A percentile compares a stretch with the other conserved stretches of the same genome.
Conservation (phyloP, 371 early-diverging fungal genomes). For the Parasitella parasitica region DNA sequence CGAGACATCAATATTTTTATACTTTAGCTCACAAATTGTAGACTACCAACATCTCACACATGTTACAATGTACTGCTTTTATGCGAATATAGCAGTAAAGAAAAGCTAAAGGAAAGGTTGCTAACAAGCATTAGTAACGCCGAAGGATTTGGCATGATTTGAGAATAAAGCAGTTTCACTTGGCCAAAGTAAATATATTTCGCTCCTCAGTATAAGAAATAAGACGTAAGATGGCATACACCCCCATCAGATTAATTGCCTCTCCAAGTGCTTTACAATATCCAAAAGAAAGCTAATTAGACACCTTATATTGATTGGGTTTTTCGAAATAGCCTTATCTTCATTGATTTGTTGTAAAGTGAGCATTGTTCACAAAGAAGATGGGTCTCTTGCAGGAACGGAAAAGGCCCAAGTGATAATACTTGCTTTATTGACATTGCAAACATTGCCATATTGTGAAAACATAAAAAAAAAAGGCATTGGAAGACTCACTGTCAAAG, state of each 20-base stretch:
- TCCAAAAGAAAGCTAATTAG: not conserved
- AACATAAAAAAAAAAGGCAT: not conserved
- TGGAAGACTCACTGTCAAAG: not conserved
- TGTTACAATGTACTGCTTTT: slow-evolving; percentile 93
- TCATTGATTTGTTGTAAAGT: not conserved
- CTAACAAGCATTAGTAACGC: slow-evolving; percentile 82
- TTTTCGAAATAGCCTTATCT: slow-evolving; percentile 11
- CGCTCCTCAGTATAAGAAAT: too few species aligned
- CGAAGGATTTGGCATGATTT: slow-evolving; percentile 83
- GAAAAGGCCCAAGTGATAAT: too few species aligned
- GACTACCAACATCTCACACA: slow-evolving; percentile 77
- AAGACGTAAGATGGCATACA: too few species aligned
- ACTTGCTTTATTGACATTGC: slow-evolving; percentile 10
- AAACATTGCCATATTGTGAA: not conserved
- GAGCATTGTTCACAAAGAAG: not conserved
- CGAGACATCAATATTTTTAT: too few species aligned
- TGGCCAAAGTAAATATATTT: too few species aligned
- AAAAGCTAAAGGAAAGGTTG: slow-evolving; percentile 77
- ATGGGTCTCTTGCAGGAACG: not conserved
- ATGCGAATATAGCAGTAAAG: slow-evolving; percentile 82
- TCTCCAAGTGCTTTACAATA: not conserved
- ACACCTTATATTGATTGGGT: not conserved
- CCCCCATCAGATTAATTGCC: too few species aligned
- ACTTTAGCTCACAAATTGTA: slow-evolving; percentile 25
- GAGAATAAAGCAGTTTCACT: not conserved